phyloP scores from a whole-genome alignment of 2,329 filamentous ascomycete genomes.

The Xylariaceae sp. region DNA sequence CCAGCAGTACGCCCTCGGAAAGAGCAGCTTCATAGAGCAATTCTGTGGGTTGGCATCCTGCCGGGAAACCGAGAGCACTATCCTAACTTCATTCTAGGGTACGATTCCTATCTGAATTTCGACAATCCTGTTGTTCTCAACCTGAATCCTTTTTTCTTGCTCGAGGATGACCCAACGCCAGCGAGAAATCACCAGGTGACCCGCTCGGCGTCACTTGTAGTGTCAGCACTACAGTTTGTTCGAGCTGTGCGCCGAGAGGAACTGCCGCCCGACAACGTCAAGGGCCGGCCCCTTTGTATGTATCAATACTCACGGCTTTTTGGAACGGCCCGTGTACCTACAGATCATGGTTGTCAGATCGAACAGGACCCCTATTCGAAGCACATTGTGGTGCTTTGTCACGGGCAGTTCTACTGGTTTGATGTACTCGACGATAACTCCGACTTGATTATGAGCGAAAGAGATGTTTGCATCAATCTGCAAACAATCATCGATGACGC shows the following conservation, averaged over 20 bases:
- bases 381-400: conserved; percentile 87
- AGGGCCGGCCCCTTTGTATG: conserved; percentile 87
- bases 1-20: conserved; percentile 82
- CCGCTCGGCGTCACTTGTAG: conserved; percentile 81
- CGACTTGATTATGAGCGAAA: conserved; percentile 95
- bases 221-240: conserved; percentile 87
- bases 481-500: conserved; percentile 91
- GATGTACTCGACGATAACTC: conserved; percentile 92
- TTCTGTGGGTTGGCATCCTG: conserved; percentile 65
- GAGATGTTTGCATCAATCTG: conserved; percentile 84
- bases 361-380: conserved; percentile 90
- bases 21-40: conserved; percentile 96
- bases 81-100: conserved; percentile 56
- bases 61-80: background rate
- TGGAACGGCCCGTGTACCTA: conserved; percentile 89
- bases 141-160: conserved; percentile 92
- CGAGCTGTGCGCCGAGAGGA: conserved; percentile 90
- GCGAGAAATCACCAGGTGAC: conserved; percentile 96
- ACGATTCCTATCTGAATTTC: conserved; percentile 96
- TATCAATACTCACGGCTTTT: conserved; percentile 96
- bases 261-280: conserved; percentile 78
- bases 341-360: conserved; percentile 90
- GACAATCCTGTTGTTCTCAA: conserved; percentile 97
- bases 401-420: conserved; percentile 98
- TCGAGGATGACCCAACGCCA: conserved; percentile 95